Conservation (phyloP, 2,329 filamentous ascomycete genomes). For the Teratosphaeria pseudoeucalypti region DNA sequence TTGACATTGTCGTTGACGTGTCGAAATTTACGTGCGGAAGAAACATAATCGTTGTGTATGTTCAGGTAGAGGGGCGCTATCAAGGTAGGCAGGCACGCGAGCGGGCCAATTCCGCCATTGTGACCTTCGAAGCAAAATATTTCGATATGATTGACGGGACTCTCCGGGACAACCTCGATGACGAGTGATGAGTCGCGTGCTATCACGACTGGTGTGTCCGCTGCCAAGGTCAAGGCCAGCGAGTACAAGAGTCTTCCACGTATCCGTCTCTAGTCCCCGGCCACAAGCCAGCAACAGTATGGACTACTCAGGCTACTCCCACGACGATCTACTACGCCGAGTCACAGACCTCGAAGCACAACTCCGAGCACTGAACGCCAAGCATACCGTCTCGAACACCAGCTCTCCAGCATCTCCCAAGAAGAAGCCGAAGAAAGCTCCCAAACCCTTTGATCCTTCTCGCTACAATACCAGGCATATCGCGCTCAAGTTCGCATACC, state of each 20-base stretch:
- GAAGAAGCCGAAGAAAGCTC: conserved; percentile 32
- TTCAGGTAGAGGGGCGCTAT: no score
- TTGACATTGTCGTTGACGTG: no score
- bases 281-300: neutral
- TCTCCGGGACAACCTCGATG: neutral
- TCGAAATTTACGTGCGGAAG: no score
- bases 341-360: conserved; percentile 59
- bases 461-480: conserved; percentile 76
- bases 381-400: conserved; percentile 20
- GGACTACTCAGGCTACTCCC: conserved; percentile 58
- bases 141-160: neutral
- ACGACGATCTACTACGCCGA: conserved; percentile 55
- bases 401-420: conserved; percentile 6
- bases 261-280: neutral
- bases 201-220: neutral
- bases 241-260: neutral
- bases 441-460: conserved; percentile 56
- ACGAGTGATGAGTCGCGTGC: neutral
- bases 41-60: no score
- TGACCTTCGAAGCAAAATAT: neutral
- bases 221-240: neutral
- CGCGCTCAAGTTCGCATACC: conserved; percentile 85
- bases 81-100: neutral
- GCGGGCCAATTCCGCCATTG: neutral
- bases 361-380: conserved; percentile 34